A percentile compares a stretch with the other conserved stretches of the same genome.
phyloP scores from a whole-genome alignment of 2,329 filamentous ascomycete species.

The Talaromyces albobiverticillius region DNA sequence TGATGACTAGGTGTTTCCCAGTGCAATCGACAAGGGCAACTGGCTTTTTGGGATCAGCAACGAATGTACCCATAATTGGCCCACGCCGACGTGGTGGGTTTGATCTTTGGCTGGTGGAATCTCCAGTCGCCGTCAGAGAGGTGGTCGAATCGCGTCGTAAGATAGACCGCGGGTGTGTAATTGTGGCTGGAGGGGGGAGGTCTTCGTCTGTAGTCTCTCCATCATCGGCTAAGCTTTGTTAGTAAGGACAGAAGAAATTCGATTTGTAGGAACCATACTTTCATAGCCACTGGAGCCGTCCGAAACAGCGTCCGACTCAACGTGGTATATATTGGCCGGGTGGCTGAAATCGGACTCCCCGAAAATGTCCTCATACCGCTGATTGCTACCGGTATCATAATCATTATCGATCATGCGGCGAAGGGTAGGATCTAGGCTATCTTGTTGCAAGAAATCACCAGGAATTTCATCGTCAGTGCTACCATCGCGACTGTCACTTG shows the following conservation, averaged over 20 bases:
- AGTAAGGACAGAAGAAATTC: conserved; percentile 36
- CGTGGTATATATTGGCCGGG: conserved; percentile 41
- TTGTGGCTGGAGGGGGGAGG: conserved; percentile 47
- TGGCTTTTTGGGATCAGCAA: conserved; percentile 47
- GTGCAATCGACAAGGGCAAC: conserved; percentile 48
- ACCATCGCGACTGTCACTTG: conserved; percentile 54
- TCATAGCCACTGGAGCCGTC: conserved; percentile 55
- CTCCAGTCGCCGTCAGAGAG: conserved; percentile 42
- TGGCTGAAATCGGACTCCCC: conserved; percentile 38
- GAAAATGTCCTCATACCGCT: conserved; percentile 38
- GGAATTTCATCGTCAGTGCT: conserved; percentile 62
- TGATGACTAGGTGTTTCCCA: conserved; percentile 48
- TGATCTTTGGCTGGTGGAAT: conserved; percentile 31
- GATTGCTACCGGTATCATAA: conserved; percentile 32
- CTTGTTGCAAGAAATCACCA: conserved; percentile 75
- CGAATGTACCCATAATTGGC: conserved; percentile 47
- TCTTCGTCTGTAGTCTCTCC: conserved; percentile 62
- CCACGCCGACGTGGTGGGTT: conserved; percentile 39
- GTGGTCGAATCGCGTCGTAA: conserved; percentile 48
- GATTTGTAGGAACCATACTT: conserved; percentile 45
- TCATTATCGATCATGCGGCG: conserved; percentile 72
- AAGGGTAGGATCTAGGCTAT: conserved; percentile 67
- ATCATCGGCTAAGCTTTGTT: conserved; percentile 53
- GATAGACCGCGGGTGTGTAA: conserved; percentile 48
- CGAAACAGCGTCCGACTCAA: conserved; percentile 44